These are phyloP conservation scores for Fraxinus latifolia DNA, from an alignment of 305 asterid genomes.

Conservation along the genomic window DNA sequence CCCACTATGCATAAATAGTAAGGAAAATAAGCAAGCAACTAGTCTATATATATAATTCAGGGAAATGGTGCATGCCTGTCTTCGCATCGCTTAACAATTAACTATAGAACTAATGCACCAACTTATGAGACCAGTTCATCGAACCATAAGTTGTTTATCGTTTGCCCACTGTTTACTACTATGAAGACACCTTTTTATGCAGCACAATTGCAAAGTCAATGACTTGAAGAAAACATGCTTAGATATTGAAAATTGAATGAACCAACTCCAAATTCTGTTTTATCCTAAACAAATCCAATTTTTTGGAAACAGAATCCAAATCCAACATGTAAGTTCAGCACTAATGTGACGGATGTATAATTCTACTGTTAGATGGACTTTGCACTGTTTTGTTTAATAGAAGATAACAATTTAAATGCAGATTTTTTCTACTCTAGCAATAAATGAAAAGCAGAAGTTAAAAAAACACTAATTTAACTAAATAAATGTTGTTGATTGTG, in stretches of 20 bases:
- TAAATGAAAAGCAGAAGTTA: not conserved
- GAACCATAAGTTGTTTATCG: not conserved
- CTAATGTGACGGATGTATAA: not conserved
- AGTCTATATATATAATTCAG: conserved; percentile 1
- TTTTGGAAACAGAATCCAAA: not conserved
- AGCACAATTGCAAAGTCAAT: not conserved
- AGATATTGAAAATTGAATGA: not conserved
- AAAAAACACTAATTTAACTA: not conserved
- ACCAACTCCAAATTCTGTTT: not conserved
- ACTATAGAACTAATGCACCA: not conserved
- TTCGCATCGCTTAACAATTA: not conserved
- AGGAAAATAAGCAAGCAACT: not conserved
- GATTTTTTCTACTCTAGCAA: not conserved
- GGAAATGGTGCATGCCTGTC: not conserved
- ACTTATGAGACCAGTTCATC: not conserved
- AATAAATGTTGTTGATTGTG: not conserved
- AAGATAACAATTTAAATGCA: not conserved
- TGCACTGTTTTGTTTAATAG: not conserved
- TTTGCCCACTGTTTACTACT: not conserved
- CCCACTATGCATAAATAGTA: not conserved
- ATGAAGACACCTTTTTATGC: not conserved
- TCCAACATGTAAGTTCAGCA: not conserved
- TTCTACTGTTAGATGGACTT: not conserved
- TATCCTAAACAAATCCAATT: not conserved
- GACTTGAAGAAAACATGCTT: not conserved